A percentile compares a stretch with the other conserved stretches of the same genome.
Conservation (phyloP, 257 asterid species). For the Nicotiana tomentosiformis region DNA sequence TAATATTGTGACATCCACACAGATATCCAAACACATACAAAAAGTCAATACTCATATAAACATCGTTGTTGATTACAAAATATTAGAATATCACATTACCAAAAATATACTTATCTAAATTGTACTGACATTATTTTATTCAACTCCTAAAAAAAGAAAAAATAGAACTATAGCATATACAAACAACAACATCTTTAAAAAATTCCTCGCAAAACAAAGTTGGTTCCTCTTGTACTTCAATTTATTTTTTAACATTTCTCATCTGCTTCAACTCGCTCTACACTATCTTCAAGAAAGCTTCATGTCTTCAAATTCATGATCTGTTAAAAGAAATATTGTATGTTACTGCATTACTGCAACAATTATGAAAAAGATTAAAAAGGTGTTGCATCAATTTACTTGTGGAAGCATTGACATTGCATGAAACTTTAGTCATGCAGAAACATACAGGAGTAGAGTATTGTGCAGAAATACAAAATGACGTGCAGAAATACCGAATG, state of each 20-base stretch:
- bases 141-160: neutral
- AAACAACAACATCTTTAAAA: no score
- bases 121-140: neutral
- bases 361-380: neutral
- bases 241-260: no score
- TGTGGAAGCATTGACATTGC: neutral
- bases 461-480: no score
- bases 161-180: neutral
- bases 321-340: neutral
- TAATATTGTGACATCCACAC: neutral
- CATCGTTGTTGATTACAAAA: neutral
- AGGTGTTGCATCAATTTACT: no score
- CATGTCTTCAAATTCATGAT: neutral
- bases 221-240: neutral
- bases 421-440: neutral
- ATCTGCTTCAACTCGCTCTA: neutral
- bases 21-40: neutral
- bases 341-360: no score
- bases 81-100: neutral
- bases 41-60: neutral
- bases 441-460: no score
- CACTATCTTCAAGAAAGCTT: neutral
- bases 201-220: no score
- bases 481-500: no score
- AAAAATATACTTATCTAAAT: no score